phyloP scores from a whole-genome alignment of 306 rosid species.

The Lathyrus aphaca region DNA sequence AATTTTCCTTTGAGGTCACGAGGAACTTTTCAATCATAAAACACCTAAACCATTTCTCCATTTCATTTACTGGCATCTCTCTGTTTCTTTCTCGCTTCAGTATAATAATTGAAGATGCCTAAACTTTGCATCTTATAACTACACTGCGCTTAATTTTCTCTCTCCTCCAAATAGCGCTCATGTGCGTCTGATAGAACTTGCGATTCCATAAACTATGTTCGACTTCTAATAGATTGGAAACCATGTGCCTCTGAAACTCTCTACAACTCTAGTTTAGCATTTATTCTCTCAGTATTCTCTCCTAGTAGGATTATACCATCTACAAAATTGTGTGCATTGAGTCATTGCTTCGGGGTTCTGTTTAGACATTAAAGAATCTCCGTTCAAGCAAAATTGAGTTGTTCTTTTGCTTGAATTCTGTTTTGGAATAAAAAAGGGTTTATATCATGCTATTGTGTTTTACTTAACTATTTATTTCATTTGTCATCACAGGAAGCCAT shows the following conservation, averaged over 20 bases:
- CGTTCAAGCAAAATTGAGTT: slow-evolving; percentile 17
- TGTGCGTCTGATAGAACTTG: no score
- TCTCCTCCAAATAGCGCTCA: no score
- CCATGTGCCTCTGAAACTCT: not conserved
- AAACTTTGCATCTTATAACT: not conserved
- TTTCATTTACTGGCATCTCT: not conserved
- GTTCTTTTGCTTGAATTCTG: slow-evolving; percentile 17
- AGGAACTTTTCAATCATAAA: slow-evolving; percentile 6
- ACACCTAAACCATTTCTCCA: slow-evolving; percentile 14
- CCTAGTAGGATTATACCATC: not conserved
- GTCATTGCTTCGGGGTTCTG: not conserved
- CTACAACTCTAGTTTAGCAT: slow-evolving; percentile 1
- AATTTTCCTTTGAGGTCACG: slow-evolving; percentile 8
- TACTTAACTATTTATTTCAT: slow-evolving; percentile 16
- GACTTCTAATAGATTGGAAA: no score
- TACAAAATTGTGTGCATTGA: slow-evolving; percentile 11
- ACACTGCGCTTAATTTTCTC: slow-evolving; percentile 2
- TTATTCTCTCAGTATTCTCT: slow-evolving; percentile 2
- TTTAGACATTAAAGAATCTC: slow-evolving; percentile 28
- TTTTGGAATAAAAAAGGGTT: slow-evolving; percentile 29
- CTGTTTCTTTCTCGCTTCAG: not conserved
- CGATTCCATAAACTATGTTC: no score
- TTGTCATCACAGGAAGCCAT: slow-evolving; percentile 68
- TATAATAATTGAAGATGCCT: slow-evolving; percentile 16
- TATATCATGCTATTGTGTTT: slow-evolving; percentile 28